phyloP scores from a whole-genome alignment of 768 basidiomycete genomes.

The Kwoniella botswanensis region DNA sequence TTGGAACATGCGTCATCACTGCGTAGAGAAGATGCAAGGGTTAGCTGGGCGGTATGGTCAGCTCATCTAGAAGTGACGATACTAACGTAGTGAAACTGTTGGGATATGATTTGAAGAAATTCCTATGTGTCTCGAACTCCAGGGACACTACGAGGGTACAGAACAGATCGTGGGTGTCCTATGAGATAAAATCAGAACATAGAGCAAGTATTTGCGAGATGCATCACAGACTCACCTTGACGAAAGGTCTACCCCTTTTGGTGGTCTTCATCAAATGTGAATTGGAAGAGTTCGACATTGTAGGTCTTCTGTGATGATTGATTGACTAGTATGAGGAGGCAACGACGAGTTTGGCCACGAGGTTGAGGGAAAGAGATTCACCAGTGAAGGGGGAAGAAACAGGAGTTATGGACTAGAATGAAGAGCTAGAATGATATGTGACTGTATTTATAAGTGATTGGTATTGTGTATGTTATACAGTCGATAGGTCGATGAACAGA shows the following conservation, averaged over 20 bases:
- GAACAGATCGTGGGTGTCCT: constrained; percentile 99
- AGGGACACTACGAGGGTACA: constrained; percentile 95
- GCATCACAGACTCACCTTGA: constrained; percentile 68
- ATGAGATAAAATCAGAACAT: constrained; percentile 19
- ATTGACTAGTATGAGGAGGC: not conserved
- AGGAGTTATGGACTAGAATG: not conserved
- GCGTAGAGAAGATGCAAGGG: not conserved
- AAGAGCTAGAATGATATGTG: not conserved
- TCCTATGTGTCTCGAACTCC: constrained; percentile 83
- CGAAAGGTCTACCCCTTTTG: constrained; percentile 88
- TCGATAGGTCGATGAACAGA: not conserved
- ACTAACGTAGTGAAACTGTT: constrained; percentile 95
- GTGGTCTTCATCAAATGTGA: constrained; percentile 99
- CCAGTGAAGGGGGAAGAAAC: not conserved
- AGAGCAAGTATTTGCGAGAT: no score
- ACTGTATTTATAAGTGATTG: not conserved
- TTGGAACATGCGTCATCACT: constrained; percentile 96
- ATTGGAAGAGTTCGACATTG: constrained; percentile 63
- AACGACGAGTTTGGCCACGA: no score
- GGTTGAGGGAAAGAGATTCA: no score
- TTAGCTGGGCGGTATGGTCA: constrained; percentile 4
- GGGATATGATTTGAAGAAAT: constrained; percentile 92
- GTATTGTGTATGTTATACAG: not conserved
- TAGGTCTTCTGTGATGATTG: constrained; percentile 2
- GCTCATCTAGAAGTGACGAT: not conserved